phyloP scores from a whole-genome alignment of 306 rosid genomes.

The Vicia faba region DNA sequence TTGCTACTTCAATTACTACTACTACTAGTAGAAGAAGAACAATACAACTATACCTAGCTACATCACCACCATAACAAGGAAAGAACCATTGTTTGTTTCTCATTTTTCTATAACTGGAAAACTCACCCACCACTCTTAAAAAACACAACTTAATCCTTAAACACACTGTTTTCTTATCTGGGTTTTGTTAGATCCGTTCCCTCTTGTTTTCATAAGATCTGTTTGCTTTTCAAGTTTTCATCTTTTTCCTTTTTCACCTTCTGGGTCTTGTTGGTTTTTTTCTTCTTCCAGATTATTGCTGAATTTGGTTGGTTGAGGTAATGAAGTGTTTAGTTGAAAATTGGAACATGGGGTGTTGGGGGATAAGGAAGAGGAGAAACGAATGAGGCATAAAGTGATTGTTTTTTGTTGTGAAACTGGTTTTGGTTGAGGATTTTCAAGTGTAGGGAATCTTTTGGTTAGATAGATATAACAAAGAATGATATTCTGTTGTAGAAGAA shows the following conservation, averaged over 20 bases:
- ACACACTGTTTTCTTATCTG: slow-evolving; percentile 28
- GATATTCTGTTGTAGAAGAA: slow-evolving; percentile 45
- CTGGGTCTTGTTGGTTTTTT: slow-evolving; percentile 31
- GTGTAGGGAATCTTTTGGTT: slow-evolving; percentile 42
- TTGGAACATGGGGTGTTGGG: slow-evolving; percentile 43
- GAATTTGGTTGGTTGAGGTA: slow-evolving; percentile 22
- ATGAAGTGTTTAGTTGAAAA: slow-evolving; percentile 46
- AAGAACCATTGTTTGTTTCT: slow-evolving; percentile 37
- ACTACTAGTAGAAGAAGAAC: slow-evolving; percentile 29
- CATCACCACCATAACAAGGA: slow-evolving; percentile 43
- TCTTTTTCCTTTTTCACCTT: slow-evolving; percentile 21
- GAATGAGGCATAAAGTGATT: slow-evolving; percentile 68
- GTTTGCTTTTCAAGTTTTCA: slow-evolving; percentile 31
- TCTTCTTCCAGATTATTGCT: neutral
- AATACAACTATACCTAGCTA: neutral
- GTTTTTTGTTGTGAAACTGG: slow-evolving; percentile 65
- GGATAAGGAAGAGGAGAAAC: slow-evolving; percentile 46
- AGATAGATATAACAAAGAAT: slow-evolving; percentile 33
- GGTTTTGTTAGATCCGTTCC: slow-evolving; percentile 57
- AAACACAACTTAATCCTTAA: neutral
- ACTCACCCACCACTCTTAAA: slow-evolving; percentile 2
- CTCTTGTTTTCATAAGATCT: slow-evolving; percentile 63
- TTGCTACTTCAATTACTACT: slow-evolving; percentile 20
- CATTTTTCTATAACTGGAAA: slow-evolving; percentile 52
- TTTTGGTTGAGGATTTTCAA: slow-evolving; percentile 62